Evolutionary conservation across 345 rosid genomes (phyloP), one percentile per base, ranked within the genome.

Genomic region (Eucalyptus globulus): DNA sequence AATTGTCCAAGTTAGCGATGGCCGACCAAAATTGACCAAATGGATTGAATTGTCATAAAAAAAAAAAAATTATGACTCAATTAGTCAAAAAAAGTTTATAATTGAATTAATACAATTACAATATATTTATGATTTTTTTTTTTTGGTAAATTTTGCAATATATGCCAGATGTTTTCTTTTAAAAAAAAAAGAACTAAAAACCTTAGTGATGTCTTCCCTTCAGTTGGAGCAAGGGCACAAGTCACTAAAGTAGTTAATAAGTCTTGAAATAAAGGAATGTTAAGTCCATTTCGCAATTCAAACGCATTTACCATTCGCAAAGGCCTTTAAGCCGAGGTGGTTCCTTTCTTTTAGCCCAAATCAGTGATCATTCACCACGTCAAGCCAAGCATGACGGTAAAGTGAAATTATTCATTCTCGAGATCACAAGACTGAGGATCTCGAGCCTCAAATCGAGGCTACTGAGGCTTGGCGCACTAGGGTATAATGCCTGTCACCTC

Each of bases 21-120:
- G 0, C 2, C 4, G 2, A 53, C 2, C 2, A 53, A 53, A 53
- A 53, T 53, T 53, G 24, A 51, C 2, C 1, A 19, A 8, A 19
- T 53, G 1, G 0, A 53, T 53, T 19, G 1, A 53, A 53, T 53
- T 53, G 2, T 0, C 5, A 53, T 53, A 53, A 53, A 19, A 3
- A 53, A 8, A 51, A 53, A 19, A 53, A 51, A 53, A 0, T 19
- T 53, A 53, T 8, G 1, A 19, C 24, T 53, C 10, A 53, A 19
- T 53, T 53, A 53, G 24, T 53, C 0, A 51, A 53, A 53, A 51
- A 51, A 19, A 19, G 4, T 17, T 53, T 19, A 53, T 53, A 53
- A 53, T 0, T 8, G 24, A 53, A 53, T 19, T 19, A 3, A 1
- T 4, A 53, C 2, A 19, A 53, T 53, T 19, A 53, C 9, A 8